Conservation (phyloP, 345 rosid species). For the Lagerstroemia speciosa region DNA sequence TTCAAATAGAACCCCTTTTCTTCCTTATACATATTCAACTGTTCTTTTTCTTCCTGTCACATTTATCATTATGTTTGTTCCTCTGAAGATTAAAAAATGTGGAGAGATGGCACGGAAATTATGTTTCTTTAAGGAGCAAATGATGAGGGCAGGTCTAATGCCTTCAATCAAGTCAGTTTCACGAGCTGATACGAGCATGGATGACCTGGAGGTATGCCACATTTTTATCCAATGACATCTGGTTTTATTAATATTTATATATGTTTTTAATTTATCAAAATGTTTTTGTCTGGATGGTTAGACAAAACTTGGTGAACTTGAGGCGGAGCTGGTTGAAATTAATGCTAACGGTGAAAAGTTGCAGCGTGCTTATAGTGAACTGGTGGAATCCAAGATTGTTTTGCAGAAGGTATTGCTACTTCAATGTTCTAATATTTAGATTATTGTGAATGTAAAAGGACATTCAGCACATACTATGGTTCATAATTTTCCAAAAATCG, state of each 20-base stretch:
- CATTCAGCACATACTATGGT: not conserved
- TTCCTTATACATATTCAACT: not conserved
- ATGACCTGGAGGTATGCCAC: constrained; percentile 60
- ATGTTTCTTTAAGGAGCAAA: constrained; percentile 82
- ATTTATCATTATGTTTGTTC: constrained; percentile 9
- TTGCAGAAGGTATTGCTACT: constrained; percentile 58
- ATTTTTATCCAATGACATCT: constrained; percentile 1
- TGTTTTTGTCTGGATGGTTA: constrained; percentile 15
- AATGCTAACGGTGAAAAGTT: constrained; percentile 80
- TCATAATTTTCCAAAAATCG: not conserved
- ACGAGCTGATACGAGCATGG: constrained; percentile 40
- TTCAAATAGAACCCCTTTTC: not conserved
- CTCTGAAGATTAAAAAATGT: constrained; percentile 63
- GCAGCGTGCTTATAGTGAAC: constrained; percentile 70
- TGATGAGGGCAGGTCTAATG: constrained; percentile 61
- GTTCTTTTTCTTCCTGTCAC: not conserved
- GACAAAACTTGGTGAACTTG: constrained; percentile 87
- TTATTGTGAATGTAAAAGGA: not conserved
- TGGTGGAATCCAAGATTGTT: constrained; percentile 75
- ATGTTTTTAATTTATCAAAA: not conserved
- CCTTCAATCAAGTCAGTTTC: constrained; percentile 33
- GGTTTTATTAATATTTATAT: constrained; percentile 2
- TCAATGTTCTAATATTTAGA: constrained; percentile 9
- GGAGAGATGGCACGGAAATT: constrained; percentile 93
- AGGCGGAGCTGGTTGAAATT: constrained; percentile 89